Evolutionary conservation across 75 land plant species (phyloP), one percentile per base, ranked within the genome.

Genomic region (Cryptomeria japonica): DNA sequence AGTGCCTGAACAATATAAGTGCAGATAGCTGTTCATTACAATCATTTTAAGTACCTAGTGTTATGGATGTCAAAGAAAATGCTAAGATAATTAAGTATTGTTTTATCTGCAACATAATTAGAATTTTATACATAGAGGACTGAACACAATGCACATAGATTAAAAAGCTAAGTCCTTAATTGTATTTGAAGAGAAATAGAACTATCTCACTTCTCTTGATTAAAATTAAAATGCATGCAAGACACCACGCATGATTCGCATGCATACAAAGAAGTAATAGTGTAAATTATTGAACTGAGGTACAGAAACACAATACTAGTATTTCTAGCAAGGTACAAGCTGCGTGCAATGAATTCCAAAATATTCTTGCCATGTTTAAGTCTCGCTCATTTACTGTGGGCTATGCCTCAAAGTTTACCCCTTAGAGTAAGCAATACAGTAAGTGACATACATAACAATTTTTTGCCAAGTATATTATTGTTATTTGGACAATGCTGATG

Each of bases 1-100:
- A 98, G 89, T 98, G 99, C 94, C 99, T 98, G 90, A 9, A 68
- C 14, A 36, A 85, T 51, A 12, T n/a, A 85, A 85, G 41, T 36
- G 72, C 19, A 64, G 10, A 85, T 22, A 19, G 8, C 19, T n/a
- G 51, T 82, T 82, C 31, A 42, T 82, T 31, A 82, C 3, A 82
- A 2, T 82, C 31, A 46, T 46, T 28, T 25, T 82, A 82, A 25
- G 84, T 44, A 46, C 31, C 46, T n/a, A 82, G 46, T 46, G 84
- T 25, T n/a, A 42, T 46, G 36, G 34, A 82, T 80, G 44, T 28
- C 83, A 80, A 25, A 42, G 83, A 80, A 80, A 80, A 80, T 41
- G 0, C 31, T 80, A 80, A 42, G 47, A 42, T 80, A 39, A 80
- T 42, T 5, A 64, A 37, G 34, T 18, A 77, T 36, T 36, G 22